These are phyloP conservation scores for Quillaja saponaria DNA, from an alignment of 306 rosid species.

Conservation along the genomic window DNA sequence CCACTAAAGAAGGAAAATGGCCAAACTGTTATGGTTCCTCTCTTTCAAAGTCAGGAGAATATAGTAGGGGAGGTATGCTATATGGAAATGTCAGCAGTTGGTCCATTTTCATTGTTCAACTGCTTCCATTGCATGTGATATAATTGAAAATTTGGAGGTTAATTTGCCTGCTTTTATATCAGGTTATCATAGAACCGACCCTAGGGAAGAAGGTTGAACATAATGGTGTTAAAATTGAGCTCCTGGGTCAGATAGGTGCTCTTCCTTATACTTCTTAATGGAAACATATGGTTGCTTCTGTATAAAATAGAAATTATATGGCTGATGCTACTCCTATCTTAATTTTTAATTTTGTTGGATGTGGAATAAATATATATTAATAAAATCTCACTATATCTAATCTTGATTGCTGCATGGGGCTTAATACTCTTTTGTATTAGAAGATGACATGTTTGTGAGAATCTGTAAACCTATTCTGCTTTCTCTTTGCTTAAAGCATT, in stretches of 20 bases:
- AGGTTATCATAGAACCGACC: constrained; percentile 44
- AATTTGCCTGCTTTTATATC: constrained; percentile 16
- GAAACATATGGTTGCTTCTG: too few species aligned
- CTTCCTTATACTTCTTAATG: constrained; percentile 8
- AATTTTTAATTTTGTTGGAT: too few species aligned
- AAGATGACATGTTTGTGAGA: too few species aligned
- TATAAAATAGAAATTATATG: too few species aligned
- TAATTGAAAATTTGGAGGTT: not conserved
- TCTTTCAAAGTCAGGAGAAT: constrained; percentile 36
- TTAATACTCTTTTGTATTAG: too few species aligned
- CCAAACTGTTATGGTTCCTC: constrained; percentile 34
- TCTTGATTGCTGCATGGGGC: too few species aligned
- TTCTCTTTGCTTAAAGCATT: too few species aligned
- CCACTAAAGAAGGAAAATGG: constrained; percentile 41
- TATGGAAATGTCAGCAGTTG: not conserved
- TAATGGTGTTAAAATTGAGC: constrained; percentile 52
- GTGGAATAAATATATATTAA: too few species aligned
- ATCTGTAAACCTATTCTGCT: too few species aligned
- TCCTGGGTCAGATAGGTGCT: constrained; percentile 56
- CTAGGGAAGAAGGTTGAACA: constrained; percentile 50
- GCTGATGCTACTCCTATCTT: not conserved
- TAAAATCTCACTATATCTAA: too few species aligned
- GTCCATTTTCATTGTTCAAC: not conserved
- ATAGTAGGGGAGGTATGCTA: constrained; percentile 41
- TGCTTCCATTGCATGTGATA: not conserved